A percentile compares a stretch with the other conserved stretches of the same genome.
phyloP scores from a whole-genome alignment of 306 rosid genomes.

The Bauhinia variegata region DNA sequence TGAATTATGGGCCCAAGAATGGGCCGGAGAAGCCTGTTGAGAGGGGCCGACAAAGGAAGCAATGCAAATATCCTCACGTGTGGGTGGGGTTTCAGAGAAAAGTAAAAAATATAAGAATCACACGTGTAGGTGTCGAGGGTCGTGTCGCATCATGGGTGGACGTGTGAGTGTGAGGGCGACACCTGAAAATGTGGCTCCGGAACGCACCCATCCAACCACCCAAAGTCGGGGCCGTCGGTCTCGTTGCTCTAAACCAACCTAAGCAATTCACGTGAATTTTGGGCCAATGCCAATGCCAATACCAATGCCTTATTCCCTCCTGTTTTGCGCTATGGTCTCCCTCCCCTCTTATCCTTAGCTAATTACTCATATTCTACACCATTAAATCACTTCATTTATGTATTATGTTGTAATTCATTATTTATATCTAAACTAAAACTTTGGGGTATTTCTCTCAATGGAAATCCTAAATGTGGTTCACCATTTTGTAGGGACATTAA shows the following conservation, averaged over 20 bases:
- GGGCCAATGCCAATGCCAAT: conserved; percentile 33
- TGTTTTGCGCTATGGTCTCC: too few species aligned
- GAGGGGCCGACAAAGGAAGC: conserved; percentile 55
- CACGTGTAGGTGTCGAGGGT: conserved; percentile 53
- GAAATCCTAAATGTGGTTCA: too few species aligned
- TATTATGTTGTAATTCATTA: too few species aligned
- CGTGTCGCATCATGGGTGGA: conserved; percentile 25
- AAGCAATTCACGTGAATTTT: conserved; percentile 55
- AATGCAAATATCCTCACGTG: conserved; percentile 57
- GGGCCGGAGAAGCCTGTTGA: conserved; percentile 14
- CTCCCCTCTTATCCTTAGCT: too few species aligned
- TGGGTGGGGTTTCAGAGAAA: conserved; percentile 37
- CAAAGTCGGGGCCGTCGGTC: conserved; percentile 45
- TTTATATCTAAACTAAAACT: too few species aligned
- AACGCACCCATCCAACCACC: conserved; percentile 37
- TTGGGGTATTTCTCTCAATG: too few species aligned
- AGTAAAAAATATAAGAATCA: conserved; percentile 27
- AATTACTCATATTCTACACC: too few species aligned
- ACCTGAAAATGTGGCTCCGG: conserved; percentile 39
- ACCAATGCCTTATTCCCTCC: neutral
- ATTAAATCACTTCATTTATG: too few species aligned
- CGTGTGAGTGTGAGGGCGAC: conserved; percentile 63
- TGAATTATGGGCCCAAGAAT: conserved; percentile 44
- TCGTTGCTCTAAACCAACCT: conserved; percentile 29
- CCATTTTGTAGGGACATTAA: too few species aligned